Conservation (phyloP, 2,329 filamentous ascomycete species). For the Ceratocystis cubensis region DNA sequence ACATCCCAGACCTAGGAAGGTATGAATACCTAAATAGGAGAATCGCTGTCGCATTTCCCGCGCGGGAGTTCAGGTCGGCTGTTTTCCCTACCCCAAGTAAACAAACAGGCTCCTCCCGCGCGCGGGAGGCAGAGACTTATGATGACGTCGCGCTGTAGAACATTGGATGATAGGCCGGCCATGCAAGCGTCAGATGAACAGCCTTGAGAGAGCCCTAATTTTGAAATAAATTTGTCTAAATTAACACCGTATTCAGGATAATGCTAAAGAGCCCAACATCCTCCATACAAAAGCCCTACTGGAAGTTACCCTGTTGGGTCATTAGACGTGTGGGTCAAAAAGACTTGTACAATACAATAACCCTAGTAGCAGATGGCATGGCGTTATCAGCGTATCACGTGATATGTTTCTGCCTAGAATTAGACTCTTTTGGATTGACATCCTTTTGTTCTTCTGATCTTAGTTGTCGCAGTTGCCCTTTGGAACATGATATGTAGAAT, state of each 20-base stretch:
- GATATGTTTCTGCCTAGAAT: not conserved
- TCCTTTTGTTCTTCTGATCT: not conserved
- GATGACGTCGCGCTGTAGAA: not conserved
- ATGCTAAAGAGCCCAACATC: too few relatives aligned
- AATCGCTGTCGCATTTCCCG: not conserved
- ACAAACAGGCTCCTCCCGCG: not conserved
- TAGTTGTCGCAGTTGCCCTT: not conserved
- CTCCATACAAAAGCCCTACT: not conserved
- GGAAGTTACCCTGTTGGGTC: not conserved
- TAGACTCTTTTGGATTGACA: not conserved
- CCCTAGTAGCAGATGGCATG: not conserved
- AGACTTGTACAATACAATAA: not conserved
- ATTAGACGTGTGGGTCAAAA: not conserved
- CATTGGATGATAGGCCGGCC: not conserved
- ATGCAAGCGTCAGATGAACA: not conserved
- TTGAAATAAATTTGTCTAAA: too few relatives aligned
- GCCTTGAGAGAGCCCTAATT: too few relatives aligned
- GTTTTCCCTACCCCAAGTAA: not conserved
- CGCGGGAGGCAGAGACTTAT: not conserved
- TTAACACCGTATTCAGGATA: too few relatives aligned
- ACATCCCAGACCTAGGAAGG: not conserved
- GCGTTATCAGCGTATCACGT: not conserved
- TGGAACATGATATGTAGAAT: too few relatives aligned
- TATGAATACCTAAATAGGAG: not conserved
- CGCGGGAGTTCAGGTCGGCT: not conserved